Evolutionary conservation across 225 moss, liverwort and hornwort species (phyloP), one percentile per base, ranked within the genome.

Genomic region (Polytrichum formosum): DNA sequence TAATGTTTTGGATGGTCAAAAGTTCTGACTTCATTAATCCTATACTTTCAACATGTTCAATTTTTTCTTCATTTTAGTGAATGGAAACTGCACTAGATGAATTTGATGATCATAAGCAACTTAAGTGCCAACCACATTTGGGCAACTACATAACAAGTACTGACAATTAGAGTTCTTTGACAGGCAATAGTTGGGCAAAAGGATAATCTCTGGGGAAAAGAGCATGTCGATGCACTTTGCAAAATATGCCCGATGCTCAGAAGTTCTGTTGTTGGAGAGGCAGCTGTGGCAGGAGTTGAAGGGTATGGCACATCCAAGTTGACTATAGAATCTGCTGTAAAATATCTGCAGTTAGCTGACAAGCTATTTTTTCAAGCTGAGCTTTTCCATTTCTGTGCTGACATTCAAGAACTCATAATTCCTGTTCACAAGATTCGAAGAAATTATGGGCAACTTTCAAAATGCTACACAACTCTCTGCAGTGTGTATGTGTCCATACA

Each of bases 291-390:
- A 70, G 97, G 90, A 83, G 97, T 98, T 61, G 97, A 98, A 78
- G 97, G 97, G 30, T 98, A 98, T 69, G 97, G 97, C 65, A 92
- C 97, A 55, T 98, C 97, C 58, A 98, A 98, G 75, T 76, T 98
- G 67, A 98, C 97, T 61, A 90, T 98, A 26, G 97, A 98, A 63
- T 98, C 97, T 19, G 97, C 97, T 61, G 82, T 98, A n/a, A 94
- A 98, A 81, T 98, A 98, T 77, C 90, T 98, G 65, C 97, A 98
- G 80, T 80, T 98, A 66, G 94, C 94, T 27, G 92, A 98, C 84
- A 91, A 92, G 54, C 94, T 98, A 20, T 98, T 98, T 73, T 81
- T 87, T 13, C 86, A 94, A 73, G 97, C 94, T 58, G 97, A 98
- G 64, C 92, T 98, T 55, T 98, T 86, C 60, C 94, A 98, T 67